Conservation (phyloP, 192 early-diverging fungal species). For the Backusella westeae region DNA sequence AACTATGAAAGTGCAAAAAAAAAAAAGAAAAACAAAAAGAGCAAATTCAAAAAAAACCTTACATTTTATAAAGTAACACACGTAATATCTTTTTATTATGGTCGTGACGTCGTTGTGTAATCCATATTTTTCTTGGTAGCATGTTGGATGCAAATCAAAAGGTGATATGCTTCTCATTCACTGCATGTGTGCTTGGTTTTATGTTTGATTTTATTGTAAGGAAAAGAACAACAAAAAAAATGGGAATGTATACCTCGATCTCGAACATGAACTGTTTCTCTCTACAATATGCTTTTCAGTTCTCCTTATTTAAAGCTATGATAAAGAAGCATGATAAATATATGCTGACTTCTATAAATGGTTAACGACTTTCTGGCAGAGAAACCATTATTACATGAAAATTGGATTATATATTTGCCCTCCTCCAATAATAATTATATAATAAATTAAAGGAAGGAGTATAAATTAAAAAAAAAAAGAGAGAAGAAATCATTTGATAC, state of each 20-base stretch:
- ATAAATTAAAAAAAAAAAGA: no score
- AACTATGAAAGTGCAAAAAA: not conserved
- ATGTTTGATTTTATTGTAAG: not conserved
- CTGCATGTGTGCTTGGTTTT: not conserved
- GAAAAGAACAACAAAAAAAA: not conserved
- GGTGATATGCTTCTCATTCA: not conserved
- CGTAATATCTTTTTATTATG: not conserved
- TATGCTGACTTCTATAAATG: not conserved
- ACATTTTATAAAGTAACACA: not conserved
- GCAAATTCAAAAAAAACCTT: not conserved
- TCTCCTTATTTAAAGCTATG: no score
- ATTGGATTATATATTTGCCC: no score
- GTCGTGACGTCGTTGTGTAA: not conserved
- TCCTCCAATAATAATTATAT: no score
- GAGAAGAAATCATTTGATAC: no score
- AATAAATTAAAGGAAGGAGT: no score
- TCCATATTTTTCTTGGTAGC: not conserved
- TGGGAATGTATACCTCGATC: not conserved
- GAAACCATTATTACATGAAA: no score
- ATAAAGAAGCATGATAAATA: not conserved
- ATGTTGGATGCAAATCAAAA: not conserved
- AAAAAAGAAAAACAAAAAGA: not conserved
- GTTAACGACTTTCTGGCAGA: not conserved
- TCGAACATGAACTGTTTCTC: not conserved
- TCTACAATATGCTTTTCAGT: not conserved